Conservation (phyloP, 495 filamentous ascomycete species). For the Aspergillus saccharolyticus region DNA sequence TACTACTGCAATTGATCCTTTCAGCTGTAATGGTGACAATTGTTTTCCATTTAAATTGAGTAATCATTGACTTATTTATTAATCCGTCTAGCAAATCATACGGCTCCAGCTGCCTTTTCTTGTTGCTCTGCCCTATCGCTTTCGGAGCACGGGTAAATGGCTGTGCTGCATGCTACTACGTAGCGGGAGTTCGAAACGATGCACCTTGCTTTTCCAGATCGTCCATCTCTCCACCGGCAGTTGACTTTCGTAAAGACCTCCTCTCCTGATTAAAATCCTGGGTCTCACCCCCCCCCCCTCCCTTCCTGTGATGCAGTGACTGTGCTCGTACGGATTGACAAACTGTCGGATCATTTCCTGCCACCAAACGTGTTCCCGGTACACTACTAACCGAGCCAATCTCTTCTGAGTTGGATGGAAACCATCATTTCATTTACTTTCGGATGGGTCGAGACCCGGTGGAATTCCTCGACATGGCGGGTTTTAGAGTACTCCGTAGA, state of each 20-base stretch:
- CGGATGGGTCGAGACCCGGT: slow-evolving; percentile 11
- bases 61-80: slow-evolving; percentile 1
- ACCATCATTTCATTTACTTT: background rate
- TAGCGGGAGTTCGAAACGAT: background rate
- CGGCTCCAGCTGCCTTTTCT: background rate
- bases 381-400: background rate
- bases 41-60: background rate
- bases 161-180: background rate
- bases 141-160: background rate
- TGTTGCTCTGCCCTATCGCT: background rate
- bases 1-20: background rate
- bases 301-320: background rate
- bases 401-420: background rate
- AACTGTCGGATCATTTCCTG: slow-evolving; percentile 2
- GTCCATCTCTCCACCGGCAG: background rate
- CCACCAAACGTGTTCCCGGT: background rate
- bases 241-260: background rate
- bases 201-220: background rate
- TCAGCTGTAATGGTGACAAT: no score
- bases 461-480: slow-evolving; percentile 13
- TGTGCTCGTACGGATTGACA: background rate
- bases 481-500: slow-evolving; percentile 12
- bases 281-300: background rate
- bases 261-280: background rate
- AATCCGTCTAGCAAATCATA: background rate